Evolutionary conservation across 768 basidiomycete species (phyloP).

Genomic region (Boletus fagicola): DNA sequence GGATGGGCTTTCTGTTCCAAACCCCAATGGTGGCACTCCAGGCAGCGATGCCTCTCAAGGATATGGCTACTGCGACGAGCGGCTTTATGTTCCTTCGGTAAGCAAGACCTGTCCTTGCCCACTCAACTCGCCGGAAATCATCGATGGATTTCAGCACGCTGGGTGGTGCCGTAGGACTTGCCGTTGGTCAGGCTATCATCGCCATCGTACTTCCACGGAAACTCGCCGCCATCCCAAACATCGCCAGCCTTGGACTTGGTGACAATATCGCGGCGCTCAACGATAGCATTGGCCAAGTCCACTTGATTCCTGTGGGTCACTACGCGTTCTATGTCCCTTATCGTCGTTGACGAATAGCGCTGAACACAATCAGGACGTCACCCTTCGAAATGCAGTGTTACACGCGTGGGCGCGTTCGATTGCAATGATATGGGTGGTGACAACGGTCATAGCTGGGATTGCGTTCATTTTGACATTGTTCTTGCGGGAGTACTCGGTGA

Average conservation of each 20-base stretch:
- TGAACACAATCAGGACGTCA: conserved; percentile 42
- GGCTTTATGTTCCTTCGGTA: conserved; percentile 71
- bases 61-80: conserved; percentile 77
- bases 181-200: conserved; percentile 69
- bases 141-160: conserved; percentile 24
- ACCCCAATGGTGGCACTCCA: conserved; percentile 70
- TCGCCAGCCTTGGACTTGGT: conserved; percentile 26
- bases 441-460: conserved; percentile 55
- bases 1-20: conserved; percentile 64
- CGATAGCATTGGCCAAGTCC: conserved; percentile 44
- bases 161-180: conserved; percentile 72
- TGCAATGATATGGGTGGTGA: conserved; percentile 61
- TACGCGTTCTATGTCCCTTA: neutral
- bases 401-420: conserved; percentile 68
- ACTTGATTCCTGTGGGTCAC: conserved; percentile 18
- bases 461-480: conserved; percentile 53
- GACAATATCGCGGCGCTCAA: conserved; percentile 42
- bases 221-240: conserved; percentile 35
- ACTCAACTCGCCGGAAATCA: neutral
- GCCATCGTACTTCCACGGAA: conserved; percentile 47
- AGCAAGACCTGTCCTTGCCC: neutral
- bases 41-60: conserved; percentile 79
- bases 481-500: conserved; percentile 57
- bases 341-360: neutral
- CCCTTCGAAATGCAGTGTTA: conserved; percentile 46